Evolutionary conservation across 139 green algal species (phyloP).

Genomic region (Deuterostichococcus epilithicus): DNA sequence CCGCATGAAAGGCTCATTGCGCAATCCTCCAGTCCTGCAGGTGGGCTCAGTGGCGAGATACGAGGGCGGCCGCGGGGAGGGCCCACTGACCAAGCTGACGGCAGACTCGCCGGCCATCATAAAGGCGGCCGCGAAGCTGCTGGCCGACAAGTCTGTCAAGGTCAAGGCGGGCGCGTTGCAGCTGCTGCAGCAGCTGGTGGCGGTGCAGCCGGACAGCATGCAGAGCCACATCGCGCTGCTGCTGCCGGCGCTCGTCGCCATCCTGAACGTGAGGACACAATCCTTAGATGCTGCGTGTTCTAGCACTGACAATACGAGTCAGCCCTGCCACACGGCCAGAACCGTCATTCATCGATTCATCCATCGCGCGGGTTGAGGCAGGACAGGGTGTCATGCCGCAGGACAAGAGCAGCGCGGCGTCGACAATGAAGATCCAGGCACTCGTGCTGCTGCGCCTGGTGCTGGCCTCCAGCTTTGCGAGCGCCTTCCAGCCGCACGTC

Average conservation of each 20-base stretch:
- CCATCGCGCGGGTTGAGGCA: background rate
- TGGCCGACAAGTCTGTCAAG: constrained; percentile 75
- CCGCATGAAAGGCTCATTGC: too few species aligned
- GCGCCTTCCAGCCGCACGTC: constrained; percentile 55
- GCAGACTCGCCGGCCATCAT: constrained; percentile 55
- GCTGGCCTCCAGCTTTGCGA: constrained; percentile 43
- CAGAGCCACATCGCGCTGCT: constrained; percentile 50
- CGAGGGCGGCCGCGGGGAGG: background rate
- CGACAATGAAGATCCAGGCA: constrained; percentile 84
- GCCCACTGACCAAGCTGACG: constrained; percentile 36
- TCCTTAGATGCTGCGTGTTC: background rate
- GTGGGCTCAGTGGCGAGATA: background rate
- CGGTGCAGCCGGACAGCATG: constrained; percentile 52
- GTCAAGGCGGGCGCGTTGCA: constrained; percentile 64
- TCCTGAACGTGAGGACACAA: constrained; percentile 47
- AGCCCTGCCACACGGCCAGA: background rate
- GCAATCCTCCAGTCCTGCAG: background rate
- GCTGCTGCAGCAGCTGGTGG: constrained; percentile 71
- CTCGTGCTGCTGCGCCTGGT: constrained; percentile 78
- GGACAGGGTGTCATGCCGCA: constrained; percentile 24
- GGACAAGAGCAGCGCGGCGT: constrained; percentile 48
- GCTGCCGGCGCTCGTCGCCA: constrained; percentile 54
- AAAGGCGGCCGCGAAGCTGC: constrained; percentile 50
- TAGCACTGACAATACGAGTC: background rate
- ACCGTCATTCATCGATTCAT: background rate